Base-by-base conservation (phyloP, 1,284 basidiomycete genomes). In the Cutaneotrichosporon sp. region DNA sequence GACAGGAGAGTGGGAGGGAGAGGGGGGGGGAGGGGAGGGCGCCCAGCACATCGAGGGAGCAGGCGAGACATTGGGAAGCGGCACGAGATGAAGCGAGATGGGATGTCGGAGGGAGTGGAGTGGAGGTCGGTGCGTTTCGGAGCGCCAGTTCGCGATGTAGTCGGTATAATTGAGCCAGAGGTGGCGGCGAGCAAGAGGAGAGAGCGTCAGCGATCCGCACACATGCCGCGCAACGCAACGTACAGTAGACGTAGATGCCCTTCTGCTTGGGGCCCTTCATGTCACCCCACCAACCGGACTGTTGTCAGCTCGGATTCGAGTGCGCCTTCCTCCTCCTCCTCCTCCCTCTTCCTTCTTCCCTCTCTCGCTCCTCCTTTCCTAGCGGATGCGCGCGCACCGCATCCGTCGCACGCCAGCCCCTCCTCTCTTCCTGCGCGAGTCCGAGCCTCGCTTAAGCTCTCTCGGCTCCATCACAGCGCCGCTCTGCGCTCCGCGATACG, bases 281-380 rank as follows among this genome's bases (percentile, higher is more conserved):
- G 81, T 90, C 88, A 82, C 93, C 93, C 93, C 93, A 97, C 93
- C 93, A 96, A 62, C 89, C 84, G 81, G 86, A 89, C 91, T 95
- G 66, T 31, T 3, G 57, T 69, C 62, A 62, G 59, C 56, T 21
- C 9, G 46, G 30, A 22, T 16, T 30, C 40, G 46, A 22, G 30
- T 51, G n/a, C 42, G 30, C 53, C 32, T 40, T 26, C 8, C 22
- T 31, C 56, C 40, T 26, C 9, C 11, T 51, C 14, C 52, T 26
- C 32, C 14, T 36, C 38, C 49, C 36, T 21, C 50, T 14, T 6
- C 56, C 32, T 30, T 11, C 16, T 56, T 13, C 60, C 56, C 31
- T 22, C 16, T 26, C 22, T 7, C 9, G 31, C 26, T 26, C 26
- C 26, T 26, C 26, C 26, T 26, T 26, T 26, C 26, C 26, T 26